phyloP scores from a whole-genome alignment of 2,329 filamentous ascomycete genomes.

The Fusarium anthophilum region DNA sequence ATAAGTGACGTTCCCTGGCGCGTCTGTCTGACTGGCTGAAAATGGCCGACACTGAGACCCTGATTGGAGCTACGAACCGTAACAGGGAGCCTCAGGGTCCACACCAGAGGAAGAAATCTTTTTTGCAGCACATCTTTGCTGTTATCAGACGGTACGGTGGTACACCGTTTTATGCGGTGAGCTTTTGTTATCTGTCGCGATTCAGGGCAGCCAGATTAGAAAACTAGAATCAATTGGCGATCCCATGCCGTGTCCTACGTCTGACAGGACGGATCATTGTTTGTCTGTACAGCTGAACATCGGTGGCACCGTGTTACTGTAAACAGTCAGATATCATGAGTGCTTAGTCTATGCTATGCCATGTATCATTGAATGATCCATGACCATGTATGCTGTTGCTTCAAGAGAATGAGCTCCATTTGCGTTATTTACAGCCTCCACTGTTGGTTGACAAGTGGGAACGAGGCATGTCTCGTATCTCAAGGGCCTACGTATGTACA shows the following conservation, averaged over 20 bases:
- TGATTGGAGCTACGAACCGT: conserved; percentile 32
- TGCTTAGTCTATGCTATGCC: not conserved
- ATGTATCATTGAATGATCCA: not conserved
- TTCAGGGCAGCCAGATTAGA: conserved; percentile 16
- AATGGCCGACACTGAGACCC: conserved; percentile 14
- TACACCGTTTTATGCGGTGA: conserved; percentile 24
- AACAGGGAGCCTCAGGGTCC: conserved; percentile 43
- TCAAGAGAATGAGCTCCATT: not conserved
- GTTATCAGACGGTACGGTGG: conserved; percentile 20
- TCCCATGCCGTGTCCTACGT: not conserved
- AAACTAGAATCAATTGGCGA: conserved; percentile 15
- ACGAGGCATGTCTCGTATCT: conserved; percentile 22
- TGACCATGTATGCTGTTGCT: not conserved
- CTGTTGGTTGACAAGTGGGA: conserved; percentile 17
- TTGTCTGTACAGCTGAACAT: not conserved
- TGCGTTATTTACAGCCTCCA: conserved; percentile 31
- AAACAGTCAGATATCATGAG: not conserved
- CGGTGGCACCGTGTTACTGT: not conserved
- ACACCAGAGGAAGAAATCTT: conserved; percentile 17
- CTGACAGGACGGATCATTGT: not conserved
- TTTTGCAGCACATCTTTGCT: conserved; percentile 28
- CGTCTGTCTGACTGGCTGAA: conserved; percentile 18
- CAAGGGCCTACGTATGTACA: not conserved
- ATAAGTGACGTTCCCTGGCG: not conserved
- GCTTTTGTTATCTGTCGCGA: conserved; percentile 16